Evolutionary conservation across 2,329 filamentous ascomycete species (phyloP), one percentile per base, ranked within the genome.

Genomic region (Microdochium paspali): DNA sequence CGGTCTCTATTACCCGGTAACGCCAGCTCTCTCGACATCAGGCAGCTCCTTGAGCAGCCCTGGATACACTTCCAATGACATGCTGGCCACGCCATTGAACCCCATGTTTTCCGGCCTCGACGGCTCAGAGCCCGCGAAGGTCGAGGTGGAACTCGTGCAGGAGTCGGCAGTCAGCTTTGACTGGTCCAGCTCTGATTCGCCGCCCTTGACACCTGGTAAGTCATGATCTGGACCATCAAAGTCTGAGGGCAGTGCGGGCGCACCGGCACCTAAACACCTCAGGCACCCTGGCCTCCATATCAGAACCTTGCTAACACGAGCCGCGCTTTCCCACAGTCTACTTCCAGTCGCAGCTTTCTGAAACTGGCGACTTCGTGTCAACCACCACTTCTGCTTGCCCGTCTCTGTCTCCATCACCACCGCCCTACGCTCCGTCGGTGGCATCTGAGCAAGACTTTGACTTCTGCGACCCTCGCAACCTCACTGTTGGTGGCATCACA

Each of bases 121-220:
- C 52, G 77, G 76, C 51, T 75, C 82, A 50, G 77, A 84, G 54
- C 79, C 67, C 48, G 71, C 82, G 56, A 90, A 90, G 74, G 76
- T 84, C 54, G 84, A 91, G 58, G 74, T 77, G 44, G 84, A 87
- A 51, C 76, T 82, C 21, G 77, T 83, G 57, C 77, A 80, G 20
- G 87, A 93, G 68, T 82, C 82, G 53, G 76, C 91, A 48, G 80
- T 86, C 46, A 75, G 73, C 53, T 74, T 85, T 53, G 86, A 91
- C 58, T 94, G 88, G 85, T 75, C 84, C 49, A 82, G 77, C 63
- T 84, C 82, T 50, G 78, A 79, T 49, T 95, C 90, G 26, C 90
- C 90, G 46, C 88, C 89, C 23, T 81, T 95, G 79, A 94, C 89
- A 59, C 90, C 90, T 79, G 82, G 89, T 95, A 84, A 73, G 88